Base-by-base conservation (phyloP, 1,284 basidiomycete species). In the Fistulinella cinereoalba region DNA sequence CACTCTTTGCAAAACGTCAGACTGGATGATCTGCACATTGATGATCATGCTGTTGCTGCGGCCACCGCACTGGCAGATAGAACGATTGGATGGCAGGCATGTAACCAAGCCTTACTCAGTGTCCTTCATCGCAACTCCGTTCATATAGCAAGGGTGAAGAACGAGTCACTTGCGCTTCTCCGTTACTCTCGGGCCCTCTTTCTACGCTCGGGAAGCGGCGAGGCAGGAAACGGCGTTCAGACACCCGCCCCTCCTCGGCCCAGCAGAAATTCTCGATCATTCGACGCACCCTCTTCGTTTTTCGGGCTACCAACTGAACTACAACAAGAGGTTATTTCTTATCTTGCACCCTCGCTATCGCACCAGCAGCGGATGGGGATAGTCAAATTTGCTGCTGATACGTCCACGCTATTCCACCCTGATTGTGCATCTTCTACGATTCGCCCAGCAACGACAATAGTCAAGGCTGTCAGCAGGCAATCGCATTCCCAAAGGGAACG, bases 301-400 rank as follows among this genome's bases (percentile, higher is more conserved):
- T 58, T 54, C 32, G 49, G 54, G 11, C 68, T 88, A n/a, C 85
- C 85, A 0, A 67, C 62, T 8, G 85, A 88, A 61, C 64, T 88
- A 12, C 75, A 79, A 49, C 72, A 81, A 7, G 58, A 80, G 54
- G 77, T 83, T 37, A 71, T 87, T 16, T 77, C 80, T 8, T 76
- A 78, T 58, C 65, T 84, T 23, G 76, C 81, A 1, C 83, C 83
- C 8, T 68, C 65, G 0, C 73, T 88, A 25, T 85, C 83, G 6
- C 55, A 72, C 13, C 58, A 69, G 2, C 85, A 88, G 55, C 75
- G 74, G 16, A 66, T 77, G 43, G 76, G 75, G 15, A 73, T 88
- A 18, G 76, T 74, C 55, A 61, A 63, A 28, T 85, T 77, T 48
- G 82, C 83, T 6, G 68, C 77, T 0, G 71, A 74, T 18, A 49